These are phyloP conservation scores for Simmondsia chinensis DNA, from an alignment of 148 eudicot species.

Conservation along the genomic window DNA sequence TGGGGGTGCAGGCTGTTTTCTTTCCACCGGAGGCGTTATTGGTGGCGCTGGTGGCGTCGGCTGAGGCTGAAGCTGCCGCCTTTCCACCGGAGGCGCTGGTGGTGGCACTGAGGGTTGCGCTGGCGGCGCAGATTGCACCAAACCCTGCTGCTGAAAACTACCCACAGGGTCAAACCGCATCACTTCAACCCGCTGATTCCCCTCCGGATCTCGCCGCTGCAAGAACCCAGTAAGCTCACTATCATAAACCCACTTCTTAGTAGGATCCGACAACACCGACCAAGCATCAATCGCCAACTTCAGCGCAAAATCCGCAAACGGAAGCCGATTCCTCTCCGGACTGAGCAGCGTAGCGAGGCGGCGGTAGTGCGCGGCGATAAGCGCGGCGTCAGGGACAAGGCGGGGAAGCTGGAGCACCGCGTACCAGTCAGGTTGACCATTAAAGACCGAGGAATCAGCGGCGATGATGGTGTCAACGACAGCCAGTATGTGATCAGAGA, in stretches of 20 bases:
- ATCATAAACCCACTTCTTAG: conserved; percentile 44
- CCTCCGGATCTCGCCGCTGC: conserved; percentile 12
- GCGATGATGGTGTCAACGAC: conserved; percentile 69
- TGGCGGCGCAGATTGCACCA: too few species aligned
- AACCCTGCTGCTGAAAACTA: too few species aligned
- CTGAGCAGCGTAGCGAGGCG: conserved; percentile 39
- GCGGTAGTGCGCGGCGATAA: conserved; percentile 46
- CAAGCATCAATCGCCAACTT: conserved; percentile 66
- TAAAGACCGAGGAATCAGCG: conserved; percentile 37
- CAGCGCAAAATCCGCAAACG: conserved; percentile 58
- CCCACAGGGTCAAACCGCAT: too few species aligned
- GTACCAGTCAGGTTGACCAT: conserved; percentile 71
- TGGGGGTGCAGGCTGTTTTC: too few species aligned
- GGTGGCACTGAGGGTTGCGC: too few species aligned
- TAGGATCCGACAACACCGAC: conserved; percentile 61
- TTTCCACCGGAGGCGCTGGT: too few species aligned
- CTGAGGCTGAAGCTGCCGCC: too few species aligned
- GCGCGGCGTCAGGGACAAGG: conserved; percentile 33
- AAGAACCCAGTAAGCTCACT: conserved; percentile 22
- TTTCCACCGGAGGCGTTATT: too few species aligned
- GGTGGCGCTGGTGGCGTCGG: too few species aligned
- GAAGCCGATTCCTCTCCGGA: conserved; percentile 44
- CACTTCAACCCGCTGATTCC: neutral
- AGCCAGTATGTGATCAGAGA: conserved; percentile 66
- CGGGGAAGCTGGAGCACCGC: conserved; percentile 52